Percentiles rank a stretch among this genome's conserved stretches.
Conservation (phyloP, 257 asterid species). For the Paulownia fortunei region DNA sequence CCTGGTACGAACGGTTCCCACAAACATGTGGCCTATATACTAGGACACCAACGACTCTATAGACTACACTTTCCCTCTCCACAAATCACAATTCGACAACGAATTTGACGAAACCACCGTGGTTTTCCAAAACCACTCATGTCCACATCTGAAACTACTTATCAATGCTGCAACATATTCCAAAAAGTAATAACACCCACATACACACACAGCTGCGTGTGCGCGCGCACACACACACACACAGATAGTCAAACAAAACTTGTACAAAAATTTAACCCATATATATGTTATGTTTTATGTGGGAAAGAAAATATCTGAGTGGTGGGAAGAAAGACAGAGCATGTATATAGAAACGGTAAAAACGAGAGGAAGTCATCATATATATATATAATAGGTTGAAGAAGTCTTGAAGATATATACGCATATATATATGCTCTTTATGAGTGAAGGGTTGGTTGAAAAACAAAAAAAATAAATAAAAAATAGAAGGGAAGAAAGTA, state of each 20-base stretch:
- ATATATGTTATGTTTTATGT: neutral
- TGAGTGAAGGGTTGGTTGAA: neutral
- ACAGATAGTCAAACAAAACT: neutral
- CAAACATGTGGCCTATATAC: constrained; percentile 15
- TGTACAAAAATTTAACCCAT: constrained; percentile 26
- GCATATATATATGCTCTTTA: too few relatives aligned
- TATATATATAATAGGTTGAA: neutral
- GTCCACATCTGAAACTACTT: constrained; percentile 29
- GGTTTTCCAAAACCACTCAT: constrained; percentile 44
- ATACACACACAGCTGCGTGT: neutral
- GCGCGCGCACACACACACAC: neutral
- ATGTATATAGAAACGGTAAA: constrained; percentile 39
- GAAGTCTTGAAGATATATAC: neutral
- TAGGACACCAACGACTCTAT: neutral
- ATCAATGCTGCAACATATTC: neutral
- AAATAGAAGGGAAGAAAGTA: neutral
- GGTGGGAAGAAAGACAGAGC: constrained; percentile 39
- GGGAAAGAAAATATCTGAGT: constrained; percentile 33
- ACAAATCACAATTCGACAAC: constrained; percentile 76
- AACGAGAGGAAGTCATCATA: constrained; percentile 21
- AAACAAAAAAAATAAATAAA: neutral
- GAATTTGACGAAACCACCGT: constrained; percentile 47
- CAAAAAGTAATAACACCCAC: constrained; percentile 7
- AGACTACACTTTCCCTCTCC: neutral
- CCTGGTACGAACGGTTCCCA: constrained; percentile 14